These are phyloP conservation scores for Cutaneotrichosporon sp. DNA, from an alignment of 1,284 basidiomycete genomes.

Conservation along the genomic window DNA sequence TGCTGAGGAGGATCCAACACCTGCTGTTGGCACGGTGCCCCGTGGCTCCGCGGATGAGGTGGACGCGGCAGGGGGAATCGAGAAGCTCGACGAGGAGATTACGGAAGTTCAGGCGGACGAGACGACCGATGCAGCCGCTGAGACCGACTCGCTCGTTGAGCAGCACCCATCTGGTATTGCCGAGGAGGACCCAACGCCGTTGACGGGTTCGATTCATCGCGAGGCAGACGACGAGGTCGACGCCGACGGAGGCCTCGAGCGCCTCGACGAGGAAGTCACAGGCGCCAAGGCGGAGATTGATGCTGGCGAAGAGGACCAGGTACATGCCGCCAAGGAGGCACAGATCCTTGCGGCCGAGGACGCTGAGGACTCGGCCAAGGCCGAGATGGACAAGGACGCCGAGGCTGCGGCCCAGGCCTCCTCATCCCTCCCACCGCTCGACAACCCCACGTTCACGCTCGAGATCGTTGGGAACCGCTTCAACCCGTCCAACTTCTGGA, in stretches of 20 bases:
- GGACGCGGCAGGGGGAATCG: constrained; percentile 27
- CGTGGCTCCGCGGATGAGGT: constrained; percentile 24
- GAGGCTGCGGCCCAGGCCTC: constrained; percentile 10
- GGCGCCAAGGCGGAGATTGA: constrained; percentile 2
- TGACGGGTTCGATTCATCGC: background rate
- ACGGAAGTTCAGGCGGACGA: background rate
- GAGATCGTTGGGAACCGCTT: constrained; percentile 90
- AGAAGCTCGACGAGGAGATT: constrained; percentile 1
- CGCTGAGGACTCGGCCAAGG: background rate
- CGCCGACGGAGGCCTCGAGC: constrained; percentile 28
- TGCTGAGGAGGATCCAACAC: background rate
- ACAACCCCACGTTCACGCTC: constrained; percentile 57
- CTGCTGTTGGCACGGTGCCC: background rate
- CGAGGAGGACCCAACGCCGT: constrained; percentile 3
- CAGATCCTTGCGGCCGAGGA: background rate
- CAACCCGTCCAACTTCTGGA: constrained; percentile 87
- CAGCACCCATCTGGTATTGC: background rate
- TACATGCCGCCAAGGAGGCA: constrained; percentile 5
- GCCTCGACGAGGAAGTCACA: constrained; percentile 14
- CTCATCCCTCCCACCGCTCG: constrained; percentile 25
- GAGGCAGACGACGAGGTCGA: constrained; percentile 28
- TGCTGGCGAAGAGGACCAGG: constrained; percentile 1
- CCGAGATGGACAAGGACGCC: background rate
- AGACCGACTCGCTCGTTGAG: constrained; percentile 3
- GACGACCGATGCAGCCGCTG: constrained; percentile 25